Base-by-base conservation (phyloP, 169 alveolate genomes). In the Cryptosporidium bovis region DNA sequence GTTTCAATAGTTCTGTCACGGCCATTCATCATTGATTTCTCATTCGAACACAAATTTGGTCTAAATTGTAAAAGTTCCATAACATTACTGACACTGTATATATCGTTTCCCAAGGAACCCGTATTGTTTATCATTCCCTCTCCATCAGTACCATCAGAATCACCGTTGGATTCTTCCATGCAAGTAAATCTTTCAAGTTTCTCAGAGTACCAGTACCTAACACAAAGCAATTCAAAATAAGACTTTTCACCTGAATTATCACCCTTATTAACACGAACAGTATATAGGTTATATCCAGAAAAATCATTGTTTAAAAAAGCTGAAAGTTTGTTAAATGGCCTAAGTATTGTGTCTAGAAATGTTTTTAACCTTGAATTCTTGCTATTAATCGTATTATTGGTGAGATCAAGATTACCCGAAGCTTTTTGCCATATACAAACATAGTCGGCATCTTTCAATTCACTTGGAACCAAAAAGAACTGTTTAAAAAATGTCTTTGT, bases 191-290 rank as follows among this genome's bases (percentile, higher is more conserved):
- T 69, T 24, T 18, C 46, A 1, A 56, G 18, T 20, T 51, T 40
- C 29, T 77, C 71, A 6, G 87, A 77, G 51, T 77, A 77, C 87
- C 87, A 77, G 62, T 77, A 77, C 27, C 87, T 56, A 40, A 62
- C 71, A 51, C 87, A 77, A 46, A 77, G 48, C 15, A 77, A 66
- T 46, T 77, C 87, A 77, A 77, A 77, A 64, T 77, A 50, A n/a
- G 87, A 33, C 44, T 77, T 77, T 6, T 33, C 33, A 16, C 46
- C 40, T 7, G 27, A 6, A 2, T 31, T 27, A 51, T 8, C 6
- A 8, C 46, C 34, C 16, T 44, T 60, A 8, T 62, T n/a, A 27
- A 77, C 77, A 3, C 53, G 6, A 29, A 77, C 64, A 15, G 77
- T 62, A 15, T 51, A 48, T 18, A 77, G 24, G 40, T 44, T 12